Evolutionary conservation across 306 rosid species (phyloP), one percentile per base, ranked within the genome.

Genomic region (Trifolium subterraneum): DNA sequence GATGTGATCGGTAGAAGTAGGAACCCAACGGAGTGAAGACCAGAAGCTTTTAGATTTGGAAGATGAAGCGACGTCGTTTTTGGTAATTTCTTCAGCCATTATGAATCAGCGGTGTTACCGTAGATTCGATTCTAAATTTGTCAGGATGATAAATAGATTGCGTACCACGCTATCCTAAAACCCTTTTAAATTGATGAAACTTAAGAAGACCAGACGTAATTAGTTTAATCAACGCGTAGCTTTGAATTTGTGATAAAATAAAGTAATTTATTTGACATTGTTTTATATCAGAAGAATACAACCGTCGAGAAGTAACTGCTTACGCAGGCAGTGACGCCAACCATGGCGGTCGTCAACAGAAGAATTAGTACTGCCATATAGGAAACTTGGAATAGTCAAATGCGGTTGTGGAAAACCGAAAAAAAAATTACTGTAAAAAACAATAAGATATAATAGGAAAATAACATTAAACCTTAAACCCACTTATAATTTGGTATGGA

Each of bases 11-110:
- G 82, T 90, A 27, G 99, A 94, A 47, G 96, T 79, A 31, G 97
- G 99, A 78, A 94, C 76, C 99, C 99, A 94, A 48, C 99, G 97
- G 81, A 89, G 88, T 18, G 80, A 52, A 68, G 98, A 87, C 96
- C 93, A 90, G 47, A 73, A 55, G 16, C 89, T 72, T 39, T 70
- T 84, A 1, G 88, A 60, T 36, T 80, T 81, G 0, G 91, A 39
- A 15, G 92, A 31, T 7, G 83, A 47, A 35, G 71, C 61, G 35
- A 73, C 65, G 68, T 76, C 83, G 78, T 84, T 74, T 45, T 75
- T 74, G 18, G 72, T 65, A 15, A 87, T 45, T 62, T 83, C 92
- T 77, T 86, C 87, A 16, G 98, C 93, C 98, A 92, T 90, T 82
- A 25, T 73, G 23, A 75, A 77, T 59, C 75, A 9, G 63, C 65